Conservation (phyloP, 345 rosid species). For the Aquilaria sinensis region DNA sequence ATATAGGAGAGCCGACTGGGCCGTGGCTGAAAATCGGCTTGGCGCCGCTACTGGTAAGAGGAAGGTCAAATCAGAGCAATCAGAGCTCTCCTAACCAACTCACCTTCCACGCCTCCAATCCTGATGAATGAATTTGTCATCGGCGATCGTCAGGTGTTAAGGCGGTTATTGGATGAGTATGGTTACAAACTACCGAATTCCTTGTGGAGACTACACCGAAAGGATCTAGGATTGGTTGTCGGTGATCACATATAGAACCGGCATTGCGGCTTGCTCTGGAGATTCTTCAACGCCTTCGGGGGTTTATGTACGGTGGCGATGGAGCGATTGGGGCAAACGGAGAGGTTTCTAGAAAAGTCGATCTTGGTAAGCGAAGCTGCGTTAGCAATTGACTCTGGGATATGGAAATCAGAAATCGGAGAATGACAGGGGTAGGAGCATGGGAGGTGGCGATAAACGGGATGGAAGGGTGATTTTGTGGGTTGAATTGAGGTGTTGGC, state of each 20-base stretch:
- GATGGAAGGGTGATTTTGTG: no score
- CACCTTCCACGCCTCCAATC: slow-evolving; percentile 61
- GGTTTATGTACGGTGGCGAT: background rate
- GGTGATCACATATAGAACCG: slow-evolving; percentile 69
- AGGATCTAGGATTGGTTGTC: slow-evolving; percentile 28
- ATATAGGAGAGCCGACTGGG: slow-evolving; percentile 60
- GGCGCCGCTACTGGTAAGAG: slow-evolving; percentile 4
- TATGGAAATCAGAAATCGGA: no score
- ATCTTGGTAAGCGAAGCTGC: slow-evolving; percentile 42
- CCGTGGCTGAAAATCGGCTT: slow-evolving; percentile 49
- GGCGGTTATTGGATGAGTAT: no score
- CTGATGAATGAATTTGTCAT: no score
- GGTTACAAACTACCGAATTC: slow-evolving; percentile 59
- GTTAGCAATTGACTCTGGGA: slow-evolving; percentile 22
- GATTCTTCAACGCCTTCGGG: slow-evolving; percentile 22
- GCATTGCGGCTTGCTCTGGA: slow-evolving; percentile 22
- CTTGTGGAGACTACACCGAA: slow-evolving; percentile 48
- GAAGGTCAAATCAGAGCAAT: slow-evolving; percentile 50
- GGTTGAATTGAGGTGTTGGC: no score
- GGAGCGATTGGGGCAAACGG: background rate
- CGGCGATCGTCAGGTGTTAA: no score
- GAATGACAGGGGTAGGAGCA: no score
- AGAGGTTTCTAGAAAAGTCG: slow-evolving; percentile 32
- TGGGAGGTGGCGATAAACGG: no score
- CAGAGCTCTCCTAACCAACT: slow-evolving; percentile 48